Percentiles rank a stretch among this genome's conserved stretches.
Conservation (phyloP, 345 rosid species). For the Carallia pectinifolia region DNA sequence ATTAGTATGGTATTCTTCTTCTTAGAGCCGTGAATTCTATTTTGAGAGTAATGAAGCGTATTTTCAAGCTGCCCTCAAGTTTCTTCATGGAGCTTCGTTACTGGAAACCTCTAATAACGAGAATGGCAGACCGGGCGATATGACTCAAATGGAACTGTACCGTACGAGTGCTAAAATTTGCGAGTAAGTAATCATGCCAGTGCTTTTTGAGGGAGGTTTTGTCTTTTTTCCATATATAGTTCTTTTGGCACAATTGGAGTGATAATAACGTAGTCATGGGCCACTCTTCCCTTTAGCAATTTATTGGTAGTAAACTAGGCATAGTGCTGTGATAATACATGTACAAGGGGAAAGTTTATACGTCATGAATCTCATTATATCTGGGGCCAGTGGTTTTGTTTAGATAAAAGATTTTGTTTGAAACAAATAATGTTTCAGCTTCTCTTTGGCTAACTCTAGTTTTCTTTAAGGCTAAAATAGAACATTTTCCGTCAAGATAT, state of each 20-base stretch:
- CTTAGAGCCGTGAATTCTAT: conserved; percentile 49
- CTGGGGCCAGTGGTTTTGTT: too few species aligned
- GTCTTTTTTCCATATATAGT: not conserved
- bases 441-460: too few species aligned
- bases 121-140: conserved; percentile 38
- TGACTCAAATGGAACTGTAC: conserved; percentile 48
- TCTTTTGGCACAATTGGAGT: not conserved
- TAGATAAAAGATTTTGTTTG: too few species aligned
- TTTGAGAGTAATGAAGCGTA: conserved; percentile 58
- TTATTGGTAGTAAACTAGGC: too few species aligned
- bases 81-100: conserved; percentile 65
- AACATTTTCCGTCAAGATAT: too few species aligned
- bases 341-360: too few species aligned
- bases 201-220: not conserved
- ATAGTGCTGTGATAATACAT: too few species aligned
- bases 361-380: too few species aligned
- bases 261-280: too few species aligned
- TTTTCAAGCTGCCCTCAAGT: conserved; percentile 76
- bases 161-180: conserved; percentile 58
- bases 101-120: conserved; percentile 53
- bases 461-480: too few species aligned
- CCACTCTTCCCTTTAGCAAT: too few species aligned
- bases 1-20: conserved; percentile 23
- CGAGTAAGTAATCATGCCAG: conserved; percentile 48
- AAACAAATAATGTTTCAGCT: too few species aligned